Percentiles rank a stretch among this genome's conserved stretches.
Conservation (phyloP, 2,329 filamentous ascomycete genomes). For the Hymenoscyphus salicellus region DNA sequence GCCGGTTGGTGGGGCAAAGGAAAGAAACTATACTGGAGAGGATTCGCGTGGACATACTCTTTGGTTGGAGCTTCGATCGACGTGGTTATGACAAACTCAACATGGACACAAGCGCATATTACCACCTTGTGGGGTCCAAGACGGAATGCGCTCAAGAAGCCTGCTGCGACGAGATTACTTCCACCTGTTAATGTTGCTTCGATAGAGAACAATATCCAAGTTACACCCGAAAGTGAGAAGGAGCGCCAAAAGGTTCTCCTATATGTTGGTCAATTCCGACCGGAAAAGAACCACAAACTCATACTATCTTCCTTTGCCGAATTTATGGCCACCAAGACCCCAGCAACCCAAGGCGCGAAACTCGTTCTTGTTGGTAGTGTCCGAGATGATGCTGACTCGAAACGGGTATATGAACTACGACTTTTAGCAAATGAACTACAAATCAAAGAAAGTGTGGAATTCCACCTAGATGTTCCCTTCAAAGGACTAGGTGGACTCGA, state of each 20-base stretch:
- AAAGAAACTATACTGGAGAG: constrained; percentile 82
- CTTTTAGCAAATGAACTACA: constrained; percentile 82
- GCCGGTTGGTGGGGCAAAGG: constrained; percentile 64
- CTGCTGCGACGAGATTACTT: constrained; percentile 70
- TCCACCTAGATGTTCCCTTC: constrained; percentile 88
- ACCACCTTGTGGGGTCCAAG: constrained; percentile 71
- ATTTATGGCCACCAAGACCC: constrained; percentile 59
- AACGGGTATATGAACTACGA: constrained; percentile 82
- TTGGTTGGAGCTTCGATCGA: constrained; percentile 81
- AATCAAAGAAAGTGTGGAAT: constrained; percentile 80
- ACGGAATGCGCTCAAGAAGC: constrained; percentile 44
- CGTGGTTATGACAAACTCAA: constrained; percentile 95
- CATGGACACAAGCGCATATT: constrained; percentile 87
- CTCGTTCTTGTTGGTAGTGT: constrained; percentile 89
- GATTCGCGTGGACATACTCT: constrained; percentile 80
- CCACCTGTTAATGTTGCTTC: constrained; percentile 89
- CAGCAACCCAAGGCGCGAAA: constrained; percentile 55
- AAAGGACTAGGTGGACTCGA: constrained; percentile 66
- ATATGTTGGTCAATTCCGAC: constrained; percentile 96
- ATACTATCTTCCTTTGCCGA: constrained; percentile 80
- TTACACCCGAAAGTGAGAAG: constrained; percentile 66
- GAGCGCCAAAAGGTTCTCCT: constrained; percentile 70
- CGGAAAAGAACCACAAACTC: constrained; percentile 92
- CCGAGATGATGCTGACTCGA: constrained; percentile 76
- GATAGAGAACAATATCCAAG: constrained; percentile 69